A percentile compares a stretch with the other conserved stretches of the same genome.
phyloP scores from a whole-genome alignment of 23 red algal species.

The Gracilaria domingensis region DNA sequence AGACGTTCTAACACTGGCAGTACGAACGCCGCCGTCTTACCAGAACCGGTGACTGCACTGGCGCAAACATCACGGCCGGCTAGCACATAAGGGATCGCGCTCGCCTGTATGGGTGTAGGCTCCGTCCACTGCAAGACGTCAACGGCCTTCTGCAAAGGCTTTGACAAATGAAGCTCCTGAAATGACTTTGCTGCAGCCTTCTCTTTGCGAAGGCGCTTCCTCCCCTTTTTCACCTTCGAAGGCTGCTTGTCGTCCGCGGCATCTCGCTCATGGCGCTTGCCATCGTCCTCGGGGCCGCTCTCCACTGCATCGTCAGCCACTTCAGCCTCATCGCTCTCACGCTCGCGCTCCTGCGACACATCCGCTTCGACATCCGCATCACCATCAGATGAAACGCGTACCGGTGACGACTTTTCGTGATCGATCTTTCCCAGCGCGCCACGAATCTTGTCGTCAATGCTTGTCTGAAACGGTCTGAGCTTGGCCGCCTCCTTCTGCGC shows the following conservation, averaged over 20 bases:
- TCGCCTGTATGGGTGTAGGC: slow-evolving; percentile 92
- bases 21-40: slow-evolving; percentile 94
- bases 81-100: slow-evolving; percentile 82
- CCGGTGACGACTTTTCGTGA: not conserved
- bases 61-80: slow-evolving; percentile 90
- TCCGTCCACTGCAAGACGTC: slow-evolving; percentile 80
- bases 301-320: not conserved
- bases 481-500: slow-evolving; percentile 35
- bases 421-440: slow-evolving; percentile 27
- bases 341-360: not conserved
- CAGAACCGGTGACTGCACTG: slow-evolving; percentile 92
- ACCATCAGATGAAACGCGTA: not conserved
- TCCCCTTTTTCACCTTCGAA: slow-evolving; percentile 43
- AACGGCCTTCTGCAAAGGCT: slow-evolving; percentile 77
- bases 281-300: slow-evolving; percentile 2
- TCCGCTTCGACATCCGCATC: not conserved
- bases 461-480: slow-evolving; percentile 64
- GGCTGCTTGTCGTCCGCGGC: not conserved
- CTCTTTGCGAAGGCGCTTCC: slow-evolving; percentile 66
- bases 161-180: slow-evolving; percentile 72
- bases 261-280: slow-evolving; percentile 4
- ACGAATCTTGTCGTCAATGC: slow-evolving; percentile 53
- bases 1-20: slow-evolving; percentile 92
- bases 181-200: slow-evolving; percentile 54
- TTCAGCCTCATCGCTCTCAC: no score